Conservation (phyloP, 176 grass and related monocot genomes). For the Bromus sterilis region DNA sequence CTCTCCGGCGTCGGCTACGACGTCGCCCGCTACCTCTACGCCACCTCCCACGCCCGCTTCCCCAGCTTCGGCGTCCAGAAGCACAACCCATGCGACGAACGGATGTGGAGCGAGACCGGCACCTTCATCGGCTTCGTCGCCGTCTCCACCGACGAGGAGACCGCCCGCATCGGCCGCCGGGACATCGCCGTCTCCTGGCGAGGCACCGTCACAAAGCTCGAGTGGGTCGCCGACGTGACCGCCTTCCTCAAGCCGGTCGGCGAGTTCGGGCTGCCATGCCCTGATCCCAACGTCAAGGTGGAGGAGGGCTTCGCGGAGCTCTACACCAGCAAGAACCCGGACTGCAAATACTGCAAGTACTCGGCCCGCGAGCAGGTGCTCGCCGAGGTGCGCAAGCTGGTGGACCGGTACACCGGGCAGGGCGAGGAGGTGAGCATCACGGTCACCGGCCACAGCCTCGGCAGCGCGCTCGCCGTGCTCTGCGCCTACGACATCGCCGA, state of each 20-base stretch:
- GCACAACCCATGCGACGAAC: background rate
- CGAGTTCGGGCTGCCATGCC: conserved; percentile 27
- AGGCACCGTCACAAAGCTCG: conserved; percentile 55
- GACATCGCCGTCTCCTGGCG: conserved; percentile 67
- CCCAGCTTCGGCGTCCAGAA: background rate
- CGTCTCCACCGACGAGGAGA: conserved; percentile 19
- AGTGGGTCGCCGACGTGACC: conserved; percentile 63
- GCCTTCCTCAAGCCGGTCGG: background rate
- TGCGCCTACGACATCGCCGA: conserved; percentile 70
- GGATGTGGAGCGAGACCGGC: conserved; percentile 47
- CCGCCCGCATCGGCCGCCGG: conserved; percentile 43
- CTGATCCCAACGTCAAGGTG: conserved; percentile 40
- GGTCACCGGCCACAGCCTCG: conserved; percentile 67
- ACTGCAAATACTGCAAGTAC: conserved; percentile 52
- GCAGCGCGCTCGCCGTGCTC: conserved; percentile 54
- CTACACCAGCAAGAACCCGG: conserved; percentile 44
- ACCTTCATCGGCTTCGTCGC: conserved; percentile 76
- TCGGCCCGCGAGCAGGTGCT: conserved; percentile 64
- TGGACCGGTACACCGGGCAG: conserved; percentile 9
- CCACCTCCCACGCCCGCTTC: conserved; percentile 17
- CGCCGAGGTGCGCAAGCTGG: conserved; percentile 54
- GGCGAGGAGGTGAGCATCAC: conserved; percentile 69
- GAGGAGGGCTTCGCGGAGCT: conserved; percentile 50
- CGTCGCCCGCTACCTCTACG: conserved; percentile 44
- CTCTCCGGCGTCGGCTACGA: conserved; percentile 40